Evolutionary conservation across 768 basidiomycete genomes (phyloP).

Genomic region (Boletus pseudopeckii): DNA sequence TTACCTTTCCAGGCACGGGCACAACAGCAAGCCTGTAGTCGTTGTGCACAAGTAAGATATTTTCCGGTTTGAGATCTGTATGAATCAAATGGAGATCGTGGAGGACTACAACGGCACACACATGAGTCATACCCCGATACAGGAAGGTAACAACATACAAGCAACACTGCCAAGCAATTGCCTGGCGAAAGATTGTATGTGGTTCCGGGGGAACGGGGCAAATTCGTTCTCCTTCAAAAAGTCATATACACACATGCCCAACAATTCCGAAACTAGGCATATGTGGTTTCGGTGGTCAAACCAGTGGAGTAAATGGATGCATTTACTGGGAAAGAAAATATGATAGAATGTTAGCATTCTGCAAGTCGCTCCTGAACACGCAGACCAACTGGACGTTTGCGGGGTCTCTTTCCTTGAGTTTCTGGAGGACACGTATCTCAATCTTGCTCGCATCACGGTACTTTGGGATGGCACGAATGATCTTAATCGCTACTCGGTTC

Average conservation of each 20-base stretch:
- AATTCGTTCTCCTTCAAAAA: slow-evolving; percentile 98
- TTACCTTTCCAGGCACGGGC: slow-evolving; percentile 64
- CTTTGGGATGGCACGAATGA: slow-evolving; percentile 97
- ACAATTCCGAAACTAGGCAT: slow-evolving; percentile 91
- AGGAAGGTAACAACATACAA: slow-evolving; percentile 55
- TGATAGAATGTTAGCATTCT: slow-evolving; percentile 17
- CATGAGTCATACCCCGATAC: neutral
- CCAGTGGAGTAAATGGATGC: slow-evolving; percentile 90
- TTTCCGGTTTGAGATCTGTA: slow-evolving; percentile 98
- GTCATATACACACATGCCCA: slow-evolving; percentile 98
- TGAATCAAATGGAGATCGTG: slow-evolving; percentile 91
- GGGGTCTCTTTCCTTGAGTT: slow-evolving; percentile 86
- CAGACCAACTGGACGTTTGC: slow-evolving; percentile 77
- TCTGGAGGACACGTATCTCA: slow-evolving; percentile 91
- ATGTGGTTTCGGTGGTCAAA: slow-evolving; percentile 98
- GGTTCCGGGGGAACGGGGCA: slow-evolving; percentile 90
- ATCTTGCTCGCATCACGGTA: slow-evolving; percentile 99
- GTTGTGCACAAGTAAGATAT: slow-evolving; percentile 90
- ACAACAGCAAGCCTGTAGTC: slow-evolving; percentile 63
- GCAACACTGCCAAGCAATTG: slow-evolving; percentile 91
- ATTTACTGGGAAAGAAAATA: slow-evolving; percentile 63
- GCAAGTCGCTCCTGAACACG: slow-evolving; percentile 6
- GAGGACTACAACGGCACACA: slow-evolving; percentile 54
- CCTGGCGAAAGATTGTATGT: slow-evolving; percentile 93
- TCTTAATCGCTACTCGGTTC: slow-evolving; percentile 91